Base-by-base conservation (phyloP, 106 monocot genomes). In the Phalaenopsis aphrodite region DNA sequence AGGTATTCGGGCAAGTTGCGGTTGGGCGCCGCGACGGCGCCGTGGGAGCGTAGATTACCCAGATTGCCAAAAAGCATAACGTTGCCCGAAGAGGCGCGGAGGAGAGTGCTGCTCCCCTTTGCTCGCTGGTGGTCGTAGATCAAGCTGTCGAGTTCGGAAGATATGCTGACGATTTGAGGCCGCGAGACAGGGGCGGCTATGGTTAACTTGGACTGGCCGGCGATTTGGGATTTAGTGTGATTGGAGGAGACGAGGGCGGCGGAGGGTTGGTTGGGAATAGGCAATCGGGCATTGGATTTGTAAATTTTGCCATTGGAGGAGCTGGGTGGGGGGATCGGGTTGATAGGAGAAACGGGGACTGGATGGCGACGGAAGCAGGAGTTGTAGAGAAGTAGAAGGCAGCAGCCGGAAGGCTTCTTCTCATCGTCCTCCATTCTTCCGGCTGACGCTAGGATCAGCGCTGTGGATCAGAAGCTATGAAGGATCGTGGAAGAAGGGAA, bases 1-100 rank as follows among this genome's bases (percentile, higher is more conserved):
- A 84, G 55, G 55, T 83, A 75, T 55, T 85, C 88, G 17, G 84
- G 79, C 16, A 84, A 69, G 75, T 77, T 84, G 78, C 75, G 85
- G 85, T 43, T 84, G 12, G 30, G 30, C 30, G 86, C 21, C 6
- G 89, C 79, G 66, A 84, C 83, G 16, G 81, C 83, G 2, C 83
- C 85, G 6, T 81, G 85, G 2, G 79, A 79, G 1, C 88, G 83
- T 68, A 93, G 79, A 79, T 93, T 93, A 8, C 93, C 93, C 75
- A 93, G 41, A 72, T 88, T 83, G 1, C 93, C 83, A 42, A 84
- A 93, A 24, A 93, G 83, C 93, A 93, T 93, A 49, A 93, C 90
- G 23, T 93, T 93, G 79, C 90, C 87, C 5, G 93, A 93, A 2
- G 90, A 93, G 6, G 93, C 93, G 12, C 93, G 85, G 78, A 93